Conservation (phyloP, 768 basidiomycete species). For the Calocera viscosa region DNA sequence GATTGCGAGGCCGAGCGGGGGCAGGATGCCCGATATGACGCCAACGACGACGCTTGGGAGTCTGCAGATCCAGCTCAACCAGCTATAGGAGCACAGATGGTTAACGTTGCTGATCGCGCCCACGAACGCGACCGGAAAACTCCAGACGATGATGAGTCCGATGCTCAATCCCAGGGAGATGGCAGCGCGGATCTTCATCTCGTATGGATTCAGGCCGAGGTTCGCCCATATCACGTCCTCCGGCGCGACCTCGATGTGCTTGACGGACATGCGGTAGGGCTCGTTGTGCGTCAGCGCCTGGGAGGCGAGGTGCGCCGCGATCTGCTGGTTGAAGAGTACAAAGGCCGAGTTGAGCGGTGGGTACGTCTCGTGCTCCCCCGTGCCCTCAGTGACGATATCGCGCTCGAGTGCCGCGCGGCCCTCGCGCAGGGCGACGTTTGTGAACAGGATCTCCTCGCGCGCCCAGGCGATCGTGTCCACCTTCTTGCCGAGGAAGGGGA, state of each 20-base stretch:
- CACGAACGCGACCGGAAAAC: constrained; percentile 53
- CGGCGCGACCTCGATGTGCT: constrained; percentile 47
- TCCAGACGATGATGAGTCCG: constrained; percentile 52
- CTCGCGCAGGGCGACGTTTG: constrained; percentile 41
- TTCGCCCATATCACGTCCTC: constrained; percentile 43
- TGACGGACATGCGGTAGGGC: constrained; percentile 47
- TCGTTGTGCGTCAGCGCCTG: constrained; percentile 46
- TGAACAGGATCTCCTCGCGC: constrained; percentile 52
- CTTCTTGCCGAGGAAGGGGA: constrained; percentile 64
- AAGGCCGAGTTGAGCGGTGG: constrained; percentile 49
- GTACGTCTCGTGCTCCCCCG: constrained; percentile 30
- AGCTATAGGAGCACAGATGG: constrained; percentile 38
- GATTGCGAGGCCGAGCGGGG: constrained; percentile 49
- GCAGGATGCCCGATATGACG: constrained; percentile 54
- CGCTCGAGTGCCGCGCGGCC: constrained; percentile 29
- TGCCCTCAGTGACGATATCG: constrained; percentile 13
- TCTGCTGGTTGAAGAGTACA: constrained; percentile 56
- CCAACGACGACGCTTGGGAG: constrained; percentile 29
- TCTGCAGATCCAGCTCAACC: constrained; percentile 47
- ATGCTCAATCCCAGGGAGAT: constrained; percentile 45
- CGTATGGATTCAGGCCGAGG: constrained; percentile 34
- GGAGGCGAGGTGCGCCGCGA: constrained; percentile 58
- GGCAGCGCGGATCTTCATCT: constrained; percentile 42
- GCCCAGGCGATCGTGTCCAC: constrained; percentile 93
- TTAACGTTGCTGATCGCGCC: constrained; percentile 50